Percentiles rank a stretch among this genome's conserved stretches.
Conservation (phyloP, 768 basidiomycete genomes). For the Xerocomellus intermedius region DNA sequence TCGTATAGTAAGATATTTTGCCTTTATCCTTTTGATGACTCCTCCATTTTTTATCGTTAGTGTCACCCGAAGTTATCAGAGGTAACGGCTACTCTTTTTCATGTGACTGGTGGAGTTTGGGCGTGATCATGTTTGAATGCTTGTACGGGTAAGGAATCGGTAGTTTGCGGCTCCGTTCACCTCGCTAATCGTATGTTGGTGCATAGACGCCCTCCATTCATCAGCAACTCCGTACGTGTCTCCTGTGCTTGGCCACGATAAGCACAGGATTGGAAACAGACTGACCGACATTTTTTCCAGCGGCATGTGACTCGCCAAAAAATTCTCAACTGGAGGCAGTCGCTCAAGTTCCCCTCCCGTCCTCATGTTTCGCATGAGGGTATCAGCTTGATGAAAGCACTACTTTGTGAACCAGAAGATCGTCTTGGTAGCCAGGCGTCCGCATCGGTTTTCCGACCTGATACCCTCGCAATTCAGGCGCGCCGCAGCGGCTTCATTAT, state of each 20-base stretch:
- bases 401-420: conserved; percentile 95
- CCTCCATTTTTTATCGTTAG: conserved; percentile 40
- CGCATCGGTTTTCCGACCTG: conserved; percentile 67
- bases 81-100: conserved; percentile 91
- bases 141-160: conserved; percentile 72
- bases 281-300: conserved; percentile 38
- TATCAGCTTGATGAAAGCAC: conserved; percentile 79
- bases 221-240: conserved; percentile 79
- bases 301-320: conserved; percentile 95
- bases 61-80: conserved; percentile 89
- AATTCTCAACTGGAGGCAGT: conserved; percentile 93
- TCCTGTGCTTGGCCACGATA: conserved; percentile 16
- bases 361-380: conserved; percentile 87
- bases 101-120: conserved; percentile 98
- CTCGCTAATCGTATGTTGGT: conserved; percentile 22
- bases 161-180: conserved; percentile 26
- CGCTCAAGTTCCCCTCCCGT: conserved; percentile 81
- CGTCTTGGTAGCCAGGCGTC: conserved; percentile 78
- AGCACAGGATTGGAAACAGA: conserved; percentile 20
- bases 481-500: conserved; percentile 71
- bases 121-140: conserved; percentile 96
- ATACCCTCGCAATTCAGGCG: conserved; percentile 72
- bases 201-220: conserved; percentile 88
- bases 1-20: conserved; percentile 68
- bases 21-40: conserved; percentile 26